Base-by-base conservation (phyloP, 306 rosid genomes). In the Lathyrus oleraceus region DNA sequence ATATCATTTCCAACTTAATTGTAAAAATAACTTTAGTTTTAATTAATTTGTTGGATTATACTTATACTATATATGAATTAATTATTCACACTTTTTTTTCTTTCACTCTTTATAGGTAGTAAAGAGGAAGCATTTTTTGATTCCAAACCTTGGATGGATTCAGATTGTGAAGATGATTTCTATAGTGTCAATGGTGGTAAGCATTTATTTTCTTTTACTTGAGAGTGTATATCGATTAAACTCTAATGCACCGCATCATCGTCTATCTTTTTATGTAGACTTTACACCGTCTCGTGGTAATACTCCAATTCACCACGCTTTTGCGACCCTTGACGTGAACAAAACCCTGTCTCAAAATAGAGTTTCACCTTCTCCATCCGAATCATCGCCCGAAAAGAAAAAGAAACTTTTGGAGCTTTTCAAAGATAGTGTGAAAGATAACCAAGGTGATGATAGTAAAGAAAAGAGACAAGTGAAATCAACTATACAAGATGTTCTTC, bases 131-230 rank as follows among this genome's bases (percentile, higher is more conserved):
- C 86, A 25, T 94, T 83, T 86, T 91, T 91, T 72, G 99, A 95
- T 82, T 79, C 99, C 32, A 81, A 79, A 57, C 52, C 88, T 43
- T 91, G 97, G 95, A 67, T 95, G 73, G 99, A 95, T 56, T 95
- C 99, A 0, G 99, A 95, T 71, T 87, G 91, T 52, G 99, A 95
- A 61, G 97, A 89, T 47, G 98, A 95, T 77, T 95, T 91, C 73
- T 87, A 74, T 36, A 95, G 99, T 65, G 99, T 95, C 68, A 87
- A 88, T 79, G 99, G 99, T 28, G 99, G 99, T 95, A 86, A 86
- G 95, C 19, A 75, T 65, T 36, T 49, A 36, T 40, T 45, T 43
- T 57, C 10, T 69, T 21, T 5, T 35, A 9, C 20, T 0, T 4
- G 4, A 7, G 7, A n/a, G 4, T 30, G 43, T 15, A 60, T 60